A percentile compares a stretch with the other conserved stretches of the same genome.
Evolutionary conservation across 1,139 yeast genomes (phyloP).

Genomic region (Saccharomyces hybrid): DNA sequence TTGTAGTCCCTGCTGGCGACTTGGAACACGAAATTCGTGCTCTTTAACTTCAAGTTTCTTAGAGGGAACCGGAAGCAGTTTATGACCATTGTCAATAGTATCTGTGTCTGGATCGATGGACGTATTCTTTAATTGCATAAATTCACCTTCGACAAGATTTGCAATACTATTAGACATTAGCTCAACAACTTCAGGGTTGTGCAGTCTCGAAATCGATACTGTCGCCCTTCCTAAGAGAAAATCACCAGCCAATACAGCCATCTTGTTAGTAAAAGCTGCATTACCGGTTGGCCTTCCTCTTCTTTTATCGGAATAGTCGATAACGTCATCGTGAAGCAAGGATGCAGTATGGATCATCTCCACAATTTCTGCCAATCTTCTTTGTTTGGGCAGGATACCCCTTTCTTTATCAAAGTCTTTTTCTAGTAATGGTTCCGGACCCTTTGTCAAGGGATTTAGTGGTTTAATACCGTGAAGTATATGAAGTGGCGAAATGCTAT

Average conservation of each 20-base stretch:
- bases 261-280: constrained; percentile 88
- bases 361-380: constrained; percentile 92
- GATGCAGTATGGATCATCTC: constrained; percentile 98
- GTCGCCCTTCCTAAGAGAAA: constrained; percentile 93
- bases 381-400: constrained; percentile 86
- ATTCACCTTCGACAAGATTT: constrained; percentile 95
- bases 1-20: constrained; percentile 31
- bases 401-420: constrained; percentile 44
- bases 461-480: constrained; percentile 89
- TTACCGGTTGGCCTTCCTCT: constrained; percentile 90
- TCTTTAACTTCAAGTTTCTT: constrained; percentile 53
- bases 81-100: constrained; percentile 41
- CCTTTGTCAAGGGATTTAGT: constrained; percentile 75
- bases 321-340: constrained; percentile 90
- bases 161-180: constrained; percentile 93
- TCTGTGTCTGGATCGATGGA: constrained; percentile 46
- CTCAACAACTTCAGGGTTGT: constrained; percentile 97
- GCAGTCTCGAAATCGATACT: constrained; percentile 82
- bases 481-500: constrained; percentile 66
- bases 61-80: constrained; percentile 51
- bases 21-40: constrained; percentile 52
- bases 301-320: constrained; percentile 85
- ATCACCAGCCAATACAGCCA: constrained; percentile 97
- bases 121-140: constrained; percentile 94
- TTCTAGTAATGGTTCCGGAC: constrained; percentile 61